Base-by-base conservation (phyloP, 176 grass and related monocot genomes). In the Bothriochloa decipiens region DNA sequence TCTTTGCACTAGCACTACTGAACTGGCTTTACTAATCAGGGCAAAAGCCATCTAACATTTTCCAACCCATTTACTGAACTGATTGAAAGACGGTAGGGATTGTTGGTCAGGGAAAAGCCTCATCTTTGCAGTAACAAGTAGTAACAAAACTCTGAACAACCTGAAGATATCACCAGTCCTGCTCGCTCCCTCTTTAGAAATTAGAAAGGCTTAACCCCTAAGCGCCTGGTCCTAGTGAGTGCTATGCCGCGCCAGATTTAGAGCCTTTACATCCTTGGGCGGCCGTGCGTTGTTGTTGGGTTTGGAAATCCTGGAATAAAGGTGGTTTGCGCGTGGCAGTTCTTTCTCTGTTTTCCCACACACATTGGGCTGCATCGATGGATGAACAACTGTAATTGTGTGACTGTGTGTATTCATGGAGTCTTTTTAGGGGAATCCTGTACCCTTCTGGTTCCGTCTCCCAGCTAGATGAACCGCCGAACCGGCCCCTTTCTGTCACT, bases 401-500 rank as follows among this genome's bases (percentile, higher is more conserved):
- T n/a, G n/a, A 1, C 0, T 47, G 7, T 5, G 73, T 67, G 79
- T 27, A 7, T 53, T 83, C n/a, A 43, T 53, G 75, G 72, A 62
- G 45, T 55, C 81, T 80, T 89, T 89, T 64, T 29, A 65, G 29
- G 55, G 69, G 87, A 77, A 89, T 92, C 81, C 25, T 83, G 77
- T 92, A 79, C 80, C 81, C 57, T 67, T 84, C 42, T 22, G 46
- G 71, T 88, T 88, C 58, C 77, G 3, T 82, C 55, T 79, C 76
- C 57, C 66, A 85, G 83, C 78, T 91, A 68, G 78, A 81, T 77
- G 72, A 78, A 64, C 18, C 45, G 46, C 49, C 49, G 49, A 52
- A 52, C 49, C 43, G 66, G 43, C 27, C 27, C 77, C 14, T 68
- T 75, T 76, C 22, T 81, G 14, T 22, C 15, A 52, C 70, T 72